A percentile compares a stretch with the other conserved stretches of the same genome.
Evolutionary conservation across 345 rosid species (phyloP).

Genomic region (Raphanus raphanistrum): DNA sequence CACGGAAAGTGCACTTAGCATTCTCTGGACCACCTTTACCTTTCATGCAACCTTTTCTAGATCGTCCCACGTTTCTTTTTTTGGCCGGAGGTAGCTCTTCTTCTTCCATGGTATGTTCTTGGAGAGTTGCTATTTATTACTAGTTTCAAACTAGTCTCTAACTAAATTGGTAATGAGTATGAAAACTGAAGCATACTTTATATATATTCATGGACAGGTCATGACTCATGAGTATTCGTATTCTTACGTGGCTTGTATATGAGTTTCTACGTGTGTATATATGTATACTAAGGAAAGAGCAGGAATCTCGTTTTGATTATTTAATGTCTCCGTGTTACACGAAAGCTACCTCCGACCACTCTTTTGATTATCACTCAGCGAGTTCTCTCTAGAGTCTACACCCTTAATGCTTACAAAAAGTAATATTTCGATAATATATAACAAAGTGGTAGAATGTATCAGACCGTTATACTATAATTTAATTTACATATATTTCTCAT

Average conservation of each 20-base stretch:
- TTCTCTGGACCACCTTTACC: constrained; percentile 75
- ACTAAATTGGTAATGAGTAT: background rate
- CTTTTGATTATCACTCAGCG: constrained; percentile 31
- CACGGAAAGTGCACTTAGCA: constrained; percentile 51
- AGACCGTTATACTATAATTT: background rate
- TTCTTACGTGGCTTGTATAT: constrained; percentile 31
- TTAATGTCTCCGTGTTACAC: constrained; percentile 22
- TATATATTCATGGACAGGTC: constrained; percentile 35
- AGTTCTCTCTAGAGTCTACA: constrained; percentile 7
- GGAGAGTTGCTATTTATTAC: constrained; percentile 4
- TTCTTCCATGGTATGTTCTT: constrained; percentile 26
- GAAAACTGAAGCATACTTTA: constrained; percentile 8
- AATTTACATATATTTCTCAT: background rate
- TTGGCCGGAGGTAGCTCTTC: constrained; percentile 38
- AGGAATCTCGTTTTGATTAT: constrained; percentile 16
- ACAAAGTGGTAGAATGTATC: background rate
- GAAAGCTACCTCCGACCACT: constrained; percentile 37
- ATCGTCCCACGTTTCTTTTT: constrained; percentile 49
- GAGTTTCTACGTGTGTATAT: constrained; percentile 21
- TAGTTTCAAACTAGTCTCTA: background rate
- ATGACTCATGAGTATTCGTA: constrained; percentile 21
- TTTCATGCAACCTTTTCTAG: constrained; percentile 69
- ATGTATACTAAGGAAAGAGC: constrained; percentile 20
- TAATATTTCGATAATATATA: background rate
- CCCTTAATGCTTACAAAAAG: background rate